Evolutionary conservation across 1,139 yeast species (phyloP).

Genomic region (Geotrichum carabidarum): DNA sequence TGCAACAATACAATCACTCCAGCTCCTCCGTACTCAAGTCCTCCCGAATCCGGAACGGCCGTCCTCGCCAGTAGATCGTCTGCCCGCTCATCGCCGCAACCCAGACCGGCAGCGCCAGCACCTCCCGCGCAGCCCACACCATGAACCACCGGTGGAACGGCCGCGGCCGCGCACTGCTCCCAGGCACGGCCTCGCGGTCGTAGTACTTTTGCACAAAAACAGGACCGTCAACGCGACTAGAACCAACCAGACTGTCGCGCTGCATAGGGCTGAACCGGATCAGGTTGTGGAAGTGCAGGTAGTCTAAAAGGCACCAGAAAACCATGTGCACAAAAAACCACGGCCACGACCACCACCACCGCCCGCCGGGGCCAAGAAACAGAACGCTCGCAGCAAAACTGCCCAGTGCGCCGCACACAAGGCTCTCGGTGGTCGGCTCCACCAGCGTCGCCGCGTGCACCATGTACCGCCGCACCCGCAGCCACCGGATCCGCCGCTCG

Average conservation of each 20-base stretch:
- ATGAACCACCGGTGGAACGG: conserved; percentile 39
- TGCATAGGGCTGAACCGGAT: conserved; percentile 37
- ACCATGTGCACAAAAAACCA: conserved; percentile 52
- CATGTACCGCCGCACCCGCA: conserved; percentile 85
- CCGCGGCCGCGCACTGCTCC: conserved; percentile 6
- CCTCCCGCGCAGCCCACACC: conserved; percentile 65
- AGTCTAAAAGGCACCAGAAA: conserved; percentile 63
- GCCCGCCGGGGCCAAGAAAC: conserved; percentile 27
- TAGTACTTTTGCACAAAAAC: conserved; percentile 31
- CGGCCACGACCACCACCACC: conserved; percentile 34
- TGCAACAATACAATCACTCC: too few relatives aligned
- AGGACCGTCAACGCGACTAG: conserved; percentile 25
- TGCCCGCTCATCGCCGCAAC: conserved; percentile 72
- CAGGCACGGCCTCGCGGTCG: conserved; percentile 23
- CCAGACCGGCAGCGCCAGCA: conserved; percentile 82
- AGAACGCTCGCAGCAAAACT: conserved; percentile 53
- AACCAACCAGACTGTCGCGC: conserved; percentile 9
- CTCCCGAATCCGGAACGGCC: conserved; percentile 63
- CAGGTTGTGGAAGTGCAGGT: conserved; percentile 50
- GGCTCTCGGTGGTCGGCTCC: conserved; percentile 81
- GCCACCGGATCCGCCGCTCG: conserved; percentile 72
- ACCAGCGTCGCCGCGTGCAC: conserved; percentile 76
- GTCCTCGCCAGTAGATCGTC: conserved; percentile 76
- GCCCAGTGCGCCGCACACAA: conserved; percentile 61
- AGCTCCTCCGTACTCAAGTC: conserved; percentile 76